Percentiles rank a stretch among this genome's conserved stretches.
phyloP scores from a whole-genome alignment of 73 alveolate genomes.

The Paramecium sonneborni region DNA sequence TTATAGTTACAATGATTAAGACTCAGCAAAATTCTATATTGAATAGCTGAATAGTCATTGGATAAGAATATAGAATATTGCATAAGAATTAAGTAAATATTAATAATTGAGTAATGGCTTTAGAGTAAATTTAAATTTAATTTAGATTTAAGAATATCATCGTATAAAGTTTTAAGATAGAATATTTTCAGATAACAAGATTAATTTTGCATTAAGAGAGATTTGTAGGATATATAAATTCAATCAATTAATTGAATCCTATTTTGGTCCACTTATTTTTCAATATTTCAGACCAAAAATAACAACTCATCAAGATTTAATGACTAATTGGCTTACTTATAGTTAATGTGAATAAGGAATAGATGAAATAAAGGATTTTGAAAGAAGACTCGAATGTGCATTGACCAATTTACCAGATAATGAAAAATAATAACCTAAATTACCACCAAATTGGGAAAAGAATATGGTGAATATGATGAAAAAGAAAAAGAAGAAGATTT shows the following conservation, averaged over 20 bases:
- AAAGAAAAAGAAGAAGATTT: neutral
- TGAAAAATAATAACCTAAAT: slow-evolving; percentile 23
- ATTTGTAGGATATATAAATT: neutral
- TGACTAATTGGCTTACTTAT: slow-evolving; percentile 29
- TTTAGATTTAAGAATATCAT: neutral
- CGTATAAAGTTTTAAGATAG: neutral
- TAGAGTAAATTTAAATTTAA: neutral
- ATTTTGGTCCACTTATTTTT: neutral
- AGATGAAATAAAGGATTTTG: slow-evolving; percentile 44
- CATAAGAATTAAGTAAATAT: neutral
- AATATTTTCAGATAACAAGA: neutral
- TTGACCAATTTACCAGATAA: neutral
- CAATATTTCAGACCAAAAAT: neutral
- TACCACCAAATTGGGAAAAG: slow-evolving; percentile 17
- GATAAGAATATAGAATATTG: neutral
- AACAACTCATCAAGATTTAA: slow-evolving; percentile 24
- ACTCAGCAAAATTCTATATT: neutral
- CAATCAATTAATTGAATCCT: neutral
- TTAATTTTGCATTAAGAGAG: neutral
- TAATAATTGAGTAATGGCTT: neutral
- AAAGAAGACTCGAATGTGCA: slow-evolving; percentile 12
- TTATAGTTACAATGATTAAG: neutral
- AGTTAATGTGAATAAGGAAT: neutral
- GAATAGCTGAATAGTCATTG: neutral
- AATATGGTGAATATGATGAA: neutral